A percentile compares a stretch with the other conserved stretches of the same genome.
phyloP scores from a whole-genome alignment of 768 basidiomycete species.

The Tylopilus subfusipes region DNA sequence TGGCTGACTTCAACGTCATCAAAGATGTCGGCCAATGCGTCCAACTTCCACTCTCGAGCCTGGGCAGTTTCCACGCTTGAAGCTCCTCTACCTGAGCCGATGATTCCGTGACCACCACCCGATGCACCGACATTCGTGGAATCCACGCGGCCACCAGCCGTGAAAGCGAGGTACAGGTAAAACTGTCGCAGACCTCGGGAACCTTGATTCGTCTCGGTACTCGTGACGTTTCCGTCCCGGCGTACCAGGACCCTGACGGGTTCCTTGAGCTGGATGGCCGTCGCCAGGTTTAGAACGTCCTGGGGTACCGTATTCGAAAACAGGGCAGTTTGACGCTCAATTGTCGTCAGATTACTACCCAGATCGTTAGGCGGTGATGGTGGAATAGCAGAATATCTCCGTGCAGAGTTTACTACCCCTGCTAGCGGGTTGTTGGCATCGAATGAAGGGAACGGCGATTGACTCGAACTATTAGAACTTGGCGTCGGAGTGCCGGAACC shows the following conservation, averaged over 20 bases:
- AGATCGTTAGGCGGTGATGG: constrained; percentile 43
- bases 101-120: constrained; percentile 76
- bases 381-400: constrained; percentile 59
- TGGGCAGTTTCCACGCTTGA: constrained; percentile 80
- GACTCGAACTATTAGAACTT: constrained; percentile 31
- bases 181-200: constrained; percentile 89
- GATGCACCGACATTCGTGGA: constrained; percentile 38
- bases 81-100: constrained; percentile 85
- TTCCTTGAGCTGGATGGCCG: constrained; percentile 89
- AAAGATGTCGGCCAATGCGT: constrained; percentile 85
- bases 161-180: constrained; percentile 95
- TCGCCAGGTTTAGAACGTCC: constrained; percentile 94
- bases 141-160: constrained; percentile 74
- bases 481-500: constrained; percentile 36
- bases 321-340: constrained; percentile 88
- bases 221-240: constrained; percentile 78
- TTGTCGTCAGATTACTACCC: constrained; percentile 31
- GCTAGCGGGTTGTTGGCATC: constrained; percentile 39
- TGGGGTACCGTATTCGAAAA: constrained; percentile 98
- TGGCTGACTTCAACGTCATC: constrained; percentile 81
- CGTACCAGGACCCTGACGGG: constrained; percentile 97
- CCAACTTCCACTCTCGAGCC: constrained; percentile 92
- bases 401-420: constrained; percentile 38
- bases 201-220: constrained; percentile 64
- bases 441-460: constrained; percentile 44